Evolutionary conservation across 139 green algal genomes (phyloP).

Genomic region (Desmodesmus armatus): DNA sequence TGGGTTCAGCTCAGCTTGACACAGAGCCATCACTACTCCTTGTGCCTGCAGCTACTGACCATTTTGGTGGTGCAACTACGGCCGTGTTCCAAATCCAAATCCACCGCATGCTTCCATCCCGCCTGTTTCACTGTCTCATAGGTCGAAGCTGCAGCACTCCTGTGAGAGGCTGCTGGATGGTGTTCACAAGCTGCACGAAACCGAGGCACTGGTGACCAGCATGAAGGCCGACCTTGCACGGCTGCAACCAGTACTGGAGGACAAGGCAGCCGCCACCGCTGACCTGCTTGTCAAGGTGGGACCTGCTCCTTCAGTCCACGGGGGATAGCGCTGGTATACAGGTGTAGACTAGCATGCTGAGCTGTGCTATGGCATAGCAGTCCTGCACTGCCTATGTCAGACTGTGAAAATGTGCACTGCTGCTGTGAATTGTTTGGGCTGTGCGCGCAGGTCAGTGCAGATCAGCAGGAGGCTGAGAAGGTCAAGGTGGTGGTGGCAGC

Average conservation of each 20-base stretch:
- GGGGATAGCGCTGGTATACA: too few species aligned
- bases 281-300: conserved; percentile 73
- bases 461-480: conserved; percentile 80
- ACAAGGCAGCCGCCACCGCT: conserved; percentile 75
- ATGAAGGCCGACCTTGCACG: conserved; percentile 84
- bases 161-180: conserved; percentile 83
- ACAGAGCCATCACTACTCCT: not conserved
- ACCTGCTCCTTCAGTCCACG: too few species aligned
- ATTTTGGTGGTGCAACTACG: not conserved
- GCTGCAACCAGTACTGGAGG: conserved; percentile 82
- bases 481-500: conserved; percentile 74
- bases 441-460: conserved; percentile 64
- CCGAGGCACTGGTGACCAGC: conserved; percentile 79
- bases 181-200: conserved; percentile 86
- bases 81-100: too few species aligned
- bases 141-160: conserved; percentile 59
- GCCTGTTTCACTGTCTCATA: too few species aligned
- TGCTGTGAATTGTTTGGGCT: too few species aligned
- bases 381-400: too few species aligned
- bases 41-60: not conserved
- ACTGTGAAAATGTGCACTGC: too few species aligned
- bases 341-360: too few species aligned
- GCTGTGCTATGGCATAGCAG: too few species aligned
- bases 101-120: too few species aligned
- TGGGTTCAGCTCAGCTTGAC: not conserved